Evolutionary conservation across 768 basidiomycete species (phyloP).

Genomic region (Vararia minispora): DNA sequence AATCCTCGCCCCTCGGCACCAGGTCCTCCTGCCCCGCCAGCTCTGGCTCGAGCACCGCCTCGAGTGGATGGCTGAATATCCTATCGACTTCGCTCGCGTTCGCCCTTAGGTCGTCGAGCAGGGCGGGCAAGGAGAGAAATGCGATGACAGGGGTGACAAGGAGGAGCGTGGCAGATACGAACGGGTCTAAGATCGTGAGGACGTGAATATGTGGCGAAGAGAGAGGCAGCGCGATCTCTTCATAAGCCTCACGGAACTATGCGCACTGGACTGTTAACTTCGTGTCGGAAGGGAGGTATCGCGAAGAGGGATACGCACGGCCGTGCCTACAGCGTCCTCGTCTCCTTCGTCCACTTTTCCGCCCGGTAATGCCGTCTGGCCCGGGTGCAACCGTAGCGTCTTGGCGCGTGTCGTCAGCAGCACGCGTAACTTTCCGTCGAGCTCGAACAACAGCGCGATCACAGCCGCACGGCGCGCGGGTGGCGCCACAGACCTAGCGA

Average conservation of each 20-base stretch:
- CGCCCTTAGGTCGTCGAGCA: slow-evolving; percentile 44
- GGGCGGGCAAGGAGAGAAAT: slow-evolving; percentile 39
- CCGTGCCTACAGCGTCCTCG: slow-evolving; percentile 50
- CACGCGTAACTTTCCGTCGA: slow-evolving; percentile 53
- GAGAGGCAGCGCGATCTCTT: slow-evolving; percentile 70
- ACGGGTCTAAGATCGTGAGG: slow-evolving; percentile 52
- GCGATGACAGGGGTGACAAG: slow-evolving; percentile 76
- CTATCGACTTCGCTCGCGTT: slow-evolving; percentile 59
- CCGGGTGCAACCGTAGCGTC: slow-evolving; percentile 59
- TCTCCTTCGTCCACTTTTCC: slow-evolving; percentile 69
- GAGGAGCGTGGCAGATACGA: slow-evolving; percentile 53
- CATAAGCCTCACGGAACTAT: slow-evolving; percentile 74
- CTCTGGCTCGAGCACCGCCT: slow-evolving; percentile 55
- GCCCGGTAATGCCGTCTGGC: slow-evolving; percentile 76
- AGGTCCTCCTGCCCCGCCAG: slow-evolving; percentile 36
- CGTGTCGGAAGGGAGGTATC: not conserved
- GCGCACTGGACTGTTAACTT: too few species aligned
- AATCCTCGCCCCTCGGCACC: slow-evolving; percentile 53
- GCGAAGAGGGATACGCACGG: slow-evolving; percentile 46
- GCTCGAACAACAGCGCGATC: slow-evolving; percentile 68
- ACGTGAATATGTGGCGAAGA: slow-evolving; percentile 44
- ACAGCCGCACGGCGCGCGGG: slow-evolving; percentile 58
- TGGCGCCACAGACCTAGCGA: slow-evolving; percentile 26
- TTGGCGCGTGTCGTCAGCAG: slow-evolving; percentile 83
- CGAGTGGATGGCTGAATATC: slow-evolving; percentile 75